These are phyloP conservation scores for Trichoderma lentiforme DNA, from an alignment of 2,329 filamentous ascomycete species.

Conservation along the genomic window DNA sequence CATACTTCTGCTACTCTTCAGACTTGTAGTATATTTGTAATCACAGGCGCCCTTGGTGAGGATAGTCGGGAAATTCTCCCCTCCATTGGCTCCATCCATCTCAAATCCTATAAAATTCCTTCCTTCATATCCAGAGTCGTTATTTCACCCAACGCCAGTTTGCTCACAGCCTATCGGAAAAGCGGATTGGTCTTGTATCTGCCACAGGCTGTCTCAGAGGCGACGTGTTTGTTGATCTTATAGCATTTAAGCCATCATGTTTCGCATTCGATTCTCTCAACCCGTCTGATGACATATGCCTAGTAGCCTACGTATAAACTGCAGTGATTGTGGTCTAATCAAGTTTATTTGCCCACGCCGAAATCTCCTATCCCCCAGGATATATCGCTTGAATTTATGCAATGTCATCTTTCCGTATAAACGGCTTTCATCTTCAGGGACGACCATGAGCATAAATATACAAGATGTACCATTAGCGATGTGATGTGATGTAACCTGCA, in stretches of 20 bases:
- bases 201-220: not conserved
- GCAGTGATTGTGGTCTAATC: not conserved
- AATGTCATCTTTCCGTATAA: not conserved
- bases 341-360: not conserved
- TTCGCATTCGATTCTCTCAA: not conserved
- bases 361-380: not conserved
- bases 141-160: not conserved
- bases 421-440: not conserved
- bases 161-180: not conserved
- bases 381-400: not conserved
- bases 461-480: not conserved
- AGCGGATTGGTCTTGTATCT: not conserved
- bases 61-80: constrained; percentile 30
- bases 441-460: not conserved
- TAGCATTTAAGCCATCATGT: not conserved
- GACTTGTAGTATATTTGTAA: constrained; percentile 38
- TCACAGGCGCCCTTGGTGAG: constrained; percentile 36
- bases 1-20: constrained; percentile 29
- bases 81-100: constrained; percentile 31
- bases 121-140: constrained; percentile 29
- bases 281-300: not conserved
- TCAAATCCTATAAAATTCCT: constrained; percentile 29
- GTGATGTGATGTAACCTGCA: not conserved
- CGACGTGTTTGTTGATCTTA: not conserved
- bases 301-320: not conserved